phyloP scores from a whole-genome alignment of 305 asterid species.

The Solanum hybrid region DNA sequence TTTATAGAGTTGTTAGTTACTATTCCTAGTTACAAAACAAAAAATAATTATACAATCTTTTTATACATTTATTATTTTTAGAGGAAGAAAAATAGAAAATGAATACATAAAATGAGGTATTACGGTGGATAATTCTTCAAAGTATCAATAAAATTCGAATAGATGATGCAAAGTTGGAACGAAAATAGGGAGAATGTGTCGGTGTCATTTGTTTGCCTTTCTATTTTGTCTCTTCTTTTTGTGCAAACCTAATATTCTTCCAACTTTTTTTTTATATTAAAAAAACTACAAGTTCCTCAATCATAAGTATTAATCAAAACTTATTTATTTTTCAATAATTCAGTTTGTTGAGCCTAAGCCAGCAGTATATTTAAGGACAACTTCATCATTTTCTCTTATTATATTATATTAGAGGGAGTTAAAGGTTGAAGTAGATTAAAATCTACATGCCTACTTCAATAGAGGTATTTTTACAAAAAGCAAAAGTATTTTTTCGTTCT shows the following conservation, averaged over 20 bases:
- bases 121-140: background rate
- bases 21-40: background rate
- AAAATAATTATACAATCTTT: background rate
- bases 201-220: background rate
- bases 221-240: background rate
- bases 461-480: background rate
- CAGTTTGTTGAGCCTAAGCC: background rate
- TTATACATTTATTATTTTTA: background rate
- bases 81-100: background rate
- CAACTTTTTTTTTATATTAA: background rate
- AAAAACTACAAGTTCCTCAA: background rate
- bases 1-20: background rate
- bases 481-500: background rate
- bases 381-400: background rate
- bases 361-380: background rate
- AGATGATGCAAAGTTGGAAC: background rate
- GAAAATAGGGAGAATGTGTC: background rate
- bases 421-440: background rate
- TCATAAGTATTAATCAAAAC: background rate
- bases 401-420: background rate
- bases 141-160: background rate
- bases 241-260: background rate
- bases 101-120: background rate
- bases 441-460: accelerated
- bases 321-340: background rate